Conservation (phyloP, 257 asterid genomes). For the Misopates orontium region DNA sequence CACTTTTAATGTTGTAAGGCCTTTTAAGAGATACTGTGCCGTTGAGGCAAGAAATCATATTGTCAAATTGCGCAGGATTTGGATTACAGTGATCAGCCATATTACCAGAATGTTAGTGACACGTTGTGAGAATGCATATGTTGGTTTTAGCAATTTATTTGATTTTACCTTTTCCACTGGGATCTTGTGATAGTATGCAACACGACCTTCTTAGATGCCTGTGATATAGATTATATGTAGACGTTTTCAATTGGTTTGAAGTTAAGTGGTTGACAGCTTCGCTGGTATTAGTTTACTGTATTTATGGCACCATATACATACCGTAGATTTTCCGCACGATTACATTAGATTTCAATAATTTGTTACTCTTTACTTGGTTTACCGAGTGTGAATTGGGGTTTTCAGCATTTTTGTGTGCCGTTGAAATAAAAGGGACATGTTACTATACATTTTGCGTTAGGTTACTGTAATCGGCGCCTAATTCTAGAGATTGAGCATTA, state of each 20-base stretch:
- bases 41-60: background rate
- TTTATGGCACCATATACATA: constrained; percentile 10
- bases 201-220: background rate
- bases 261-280: constrained; percentile 5
- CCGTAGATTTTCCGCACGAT: background rate
- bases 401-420: background rate
- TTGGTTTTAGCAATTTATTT: background rate
- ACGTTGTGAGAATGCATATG: background rate
- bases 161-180: constrained; percentile 1
- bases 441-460: constrained; percentile 3
- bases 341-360: constrained; percentile 13
- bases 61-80: constrained; percentile 9
- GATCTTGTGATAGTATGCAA: background rate
- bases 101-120: background rate
- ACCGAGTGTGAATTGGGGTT: constrained; percentile 1
- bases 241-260: constrained; percentile 5
- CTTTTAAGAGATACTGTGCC: background rate
- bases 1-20: constrained; percentile 12
- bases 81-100: background rate
- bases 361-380: constrained; percentile 13
- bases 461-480: background rate
- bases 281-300: background rate
- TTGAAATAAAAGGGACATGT: background rate
- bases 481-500: constrained; percentile 2
- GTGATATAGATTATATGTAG: constrained; percentile 15